Evolutionary conservation across 73 alveolate species (phyloP).

Genomic region (Paramecium tetraurelia): DNA sequence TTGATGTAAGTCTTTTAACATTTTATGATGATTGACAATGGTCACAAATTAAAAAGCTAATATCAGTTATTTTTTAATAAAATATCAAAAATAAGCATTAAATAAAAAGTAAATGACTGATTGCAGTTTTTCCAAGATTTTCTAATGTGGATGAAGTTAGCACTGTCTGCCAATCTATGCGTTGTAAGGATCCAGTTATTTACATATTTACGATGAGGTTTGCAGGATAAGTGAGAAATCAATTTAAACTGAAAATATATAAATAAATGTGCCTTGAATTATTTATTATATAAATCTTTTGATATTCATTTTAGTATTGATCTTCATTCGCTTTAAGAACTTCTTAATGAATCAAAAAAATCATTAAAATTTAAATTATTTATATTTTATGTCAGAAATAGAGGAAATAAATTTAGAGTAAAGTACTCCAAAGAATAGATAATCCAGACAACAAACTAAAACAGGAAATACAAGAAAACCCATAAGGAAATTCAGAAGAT

Average conservation of each 20-base stretch:
- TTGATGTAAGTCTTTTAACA: neutral
- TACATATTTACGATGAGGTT: neutral
- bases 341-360: neutral
- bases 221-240: neutral
- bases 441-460: neutral
- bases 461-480: neutral
- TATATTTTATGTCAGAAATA: neutral
- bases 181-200: no score
- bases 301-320: neutral
- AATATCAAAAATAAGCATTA: neutral
- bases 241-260: no score
- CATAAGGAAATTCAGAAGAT: neutral
- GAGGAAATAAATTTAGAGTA: constrained; percentile 13
- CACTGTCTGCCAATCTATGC: no score
- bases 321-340: neutral
- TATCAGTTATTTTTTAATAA: neutral
- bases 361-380: neutral
- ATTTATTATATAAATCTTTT: neutral
- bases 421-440: neutral
- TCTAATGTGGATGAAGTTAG: no score
- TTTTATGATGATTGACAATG: neutral
- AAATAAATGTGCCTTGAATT: neutral
- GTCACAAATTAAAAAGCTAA: no score
- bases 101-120: neutral
- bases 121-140: no score